Conservation (phyloP, 2,329 filamentous ascomycete species). For the Exserohilum rostratum region DNA sequence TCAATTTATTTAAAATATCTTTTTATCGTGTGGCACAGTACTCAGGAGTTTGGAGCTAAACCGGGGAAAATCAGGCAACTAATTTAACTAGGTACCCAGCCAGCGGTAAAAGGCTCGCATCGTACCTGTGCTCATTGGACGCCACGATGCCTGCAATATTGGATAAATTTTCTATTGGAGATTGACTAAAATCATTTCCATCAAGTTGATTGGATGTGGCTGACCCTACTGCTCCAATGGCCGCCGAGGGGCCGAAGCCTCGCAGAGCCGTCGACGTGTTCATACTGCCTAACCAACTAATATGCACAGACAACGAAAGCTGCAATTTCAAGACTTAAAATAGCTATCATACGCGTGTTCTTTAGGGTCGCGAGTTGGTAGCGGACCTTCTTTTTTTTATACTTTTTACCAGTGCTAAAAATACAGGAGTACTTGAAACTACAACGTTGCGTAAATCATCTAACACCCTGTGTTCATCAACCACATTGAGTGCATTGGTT, state of each 20-base stretch:
- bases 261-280: neutral
- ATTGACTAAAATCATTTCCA: neutral
- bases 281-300: neutral
- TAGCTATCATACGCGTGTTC: neutral
- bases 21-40: neutral
- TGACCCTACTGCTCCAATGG: neutral
- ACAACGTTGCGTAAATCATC: slow-evolving; percentile 5
- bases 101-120: neutral
- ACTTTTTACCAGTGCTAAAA: neutral
- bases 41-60: neutral
- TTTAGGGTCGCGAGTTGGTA: slow-evolving; percentile 10
- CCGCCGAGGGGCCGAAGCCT: neutral
- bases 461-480: slow-evolving; percentile 5
- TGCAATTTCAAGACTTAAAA: neutral
- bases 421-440: slow-evolving; percentile 1
- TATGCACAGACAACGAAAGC: neutral
- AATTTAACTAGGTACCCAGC: neutral
- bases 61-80: neutral
- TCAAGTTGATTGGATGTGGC: neutral
- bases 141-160: neutral
- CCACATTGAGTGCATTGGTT: neutral
- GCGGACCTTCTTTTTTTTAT: slow-evolving; percentile 6
- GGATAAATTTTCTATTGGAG: neutral
- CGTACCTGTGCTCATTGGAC: neutral
- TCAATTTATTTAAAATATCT: neutral